phyloP scores from a whole-genome alignment of 106 monocot species.

The Alisma plantagoaquatica region DNA sequence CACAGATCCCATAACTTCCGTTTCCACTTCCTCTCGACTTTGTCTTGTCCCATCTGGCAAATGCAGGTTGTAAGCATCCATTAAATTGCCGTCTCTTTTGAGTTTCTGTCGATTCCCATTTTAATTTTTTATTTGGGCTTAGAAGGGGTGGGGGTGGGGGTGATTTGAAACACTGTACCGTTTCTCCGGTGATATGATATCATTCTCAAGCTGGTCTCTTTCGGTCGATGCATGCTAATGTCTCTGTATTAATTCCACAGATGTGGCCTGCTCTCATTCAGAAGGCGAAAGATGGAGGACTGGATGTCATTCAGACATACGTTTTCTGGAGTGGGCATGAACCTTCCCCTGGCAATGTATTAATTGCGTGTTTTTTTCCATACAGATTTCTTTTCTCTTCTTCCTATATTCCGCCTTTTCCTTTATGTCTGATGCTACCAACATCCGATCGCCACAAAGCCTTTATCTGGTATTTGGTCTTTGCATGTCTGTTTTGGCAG shows the following conservation, averaged over 20 bases:
- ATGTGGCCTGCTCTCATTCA: slow-evolving; percentile 29
- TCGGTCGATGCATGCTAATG: background rate
- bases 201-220: background rate
- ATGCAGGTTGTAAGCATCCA: background rate
- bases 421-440: too few relatives aligned
- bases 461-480: background rate
- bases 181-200: too few relatives aligned
- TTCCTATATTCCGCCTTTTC: too few relatives aligned
- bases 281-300: slow-evolving; percentile 25
- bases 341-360: slow-evolving; percentile 32
- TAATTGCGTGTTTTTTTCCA: background rate
- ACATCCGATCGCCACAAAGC: background rate
- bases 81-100: background rate
- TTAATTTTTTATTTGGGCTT: too few relatives aligned
- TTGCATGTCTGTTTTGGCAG: slow-evolving; percentile 11
- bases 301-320: slow-evolving; percentile 27
- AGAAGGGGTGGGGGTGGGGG: too few relatives aligned
- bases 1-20: background rate
- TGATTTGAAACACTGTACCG: too few relatives aligned
- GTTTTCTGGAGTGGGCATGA: slow-evolving; percentile 43
- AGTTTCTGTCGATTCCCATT: background rate
- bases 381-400: slow-evolving; percentile 1
- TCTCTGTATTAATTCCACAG: slow-evolving; percentile 2
- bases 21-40: background rate
- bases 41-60: background rate